Evolutionary conservation across 176 grass and related monocot species (phyloP), one percentile per base, ranked within the genome.

Genomic region (Ananas comosus): DNA sequence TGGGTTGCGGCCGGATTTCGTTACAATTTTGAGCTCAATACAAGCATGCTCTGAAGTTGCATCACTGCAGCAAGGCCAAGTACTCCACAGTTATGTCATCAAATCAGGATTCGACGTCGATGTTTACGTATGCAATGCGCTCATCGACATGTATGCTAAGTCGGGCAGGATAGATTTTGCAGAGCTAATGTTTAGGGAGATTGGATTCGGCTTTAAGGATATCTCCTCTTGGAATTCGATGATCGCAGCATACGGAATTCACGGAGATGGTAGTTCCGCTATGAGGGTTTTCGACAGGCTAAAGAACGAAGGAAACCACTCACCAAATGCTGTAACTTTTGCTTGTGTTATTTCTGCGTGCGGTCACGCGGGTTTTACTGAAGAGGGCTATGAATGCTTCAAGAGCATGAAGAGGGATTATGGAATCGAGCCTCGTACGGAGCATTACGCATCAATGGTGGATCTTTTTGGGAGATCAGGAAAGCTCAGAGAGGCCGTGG

Each of bases 191-290:
- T 91, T 91, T 28, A 2, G 47, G 50, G 63, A 61, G 63, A 85
- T 88, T 42, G 79, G 76, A 78, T 66, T 11, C 24, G n/a, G 85
- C 33, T 42, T 7, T 42, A 42, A 84, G 66, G 89, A 91, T 73
- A 17, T 85, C 51, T 79, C 81, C 56, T 91, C 89, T 13, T 88
- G 89, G 89, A 91, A 87, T 76, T 88, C 89, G 12, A 75, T 91
- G 53, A 91, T 88, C 67, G 70, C 81, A 61, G 70, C 76, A 47
- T 88, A 91, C 74, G 82, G 82, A 10, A 85, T 85, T 28, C 82
- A 88, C 50, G 85, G 89, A 27, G 74, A 85, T 72, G 85, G 85
- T 11, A n/a, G 53, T 23, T 88, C 73, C 13, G 82, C 85, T 80
- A 66, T 91, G 63, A 65, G 48, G 17, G 50, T 78, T 72, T 91